phyloP scores from a whole-genome alignment of 495 filamentous ascomycete genomes.

The Pyrenula massariospora region DNA sequence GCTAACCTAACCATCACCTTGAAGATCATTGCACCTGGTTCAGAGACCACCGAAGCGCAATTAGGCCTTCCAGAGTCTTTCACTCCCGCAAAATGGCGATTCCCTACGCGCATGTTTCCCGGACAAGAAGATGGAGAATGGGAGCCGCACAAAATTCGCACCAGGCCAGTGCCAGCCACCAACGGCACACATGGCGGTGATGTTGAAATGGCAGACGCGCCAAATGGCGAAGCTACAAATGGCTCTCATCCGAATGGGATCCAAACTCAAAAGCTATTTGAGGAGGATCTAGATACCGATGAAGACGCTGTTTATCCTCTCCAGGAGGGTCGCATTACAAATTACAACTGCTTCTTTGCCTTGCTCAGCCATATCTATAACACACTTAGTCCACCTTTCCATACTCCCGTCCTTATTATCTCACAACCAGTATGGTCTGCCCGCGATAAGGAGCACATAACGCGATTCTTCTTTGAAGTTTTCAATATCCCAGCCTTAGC shows the following conservation, averaged over 20 bases:
- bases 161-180: constrained; percentile 23
- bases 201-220: constrained; percentile 19
- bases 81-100: constrained; percentile 67
- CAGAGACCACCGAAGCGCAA: constrained; percentile 86
- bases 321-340: constrained; percentile 66
- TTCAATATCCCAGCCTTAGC: constrained; percentile 87
- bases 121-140: constrained; percentile 68
- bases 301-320: constrained; percentile 88
- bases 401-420: constrained; percentile 86
- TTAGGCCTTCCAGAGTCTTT: constrained; percentile 85
- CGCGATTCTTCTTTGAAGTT: constrained; percentile 91
- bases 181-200: constrained; percentile 14
- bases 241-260: constrained; percentile 12
- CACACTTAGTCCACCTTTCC: constrained; percentile 76
- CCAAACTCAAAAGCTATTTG: constrained; percentile 30
- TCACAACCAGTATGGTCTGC: constrained; percentile 76
- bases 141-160: constrained; percentile 71
- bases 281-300: constrained; percentile 77
- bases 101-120: constrained; percentile 89
- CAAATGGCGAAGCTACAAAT: constrained; percentile 26
- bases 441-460: constrained; percentile 67
- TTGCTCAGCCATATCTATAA: constrained; percentile 80
- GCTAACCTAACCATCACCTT: neutral
- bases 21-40: constrained; percentile 90
- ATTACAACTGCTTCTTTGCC: constrained; percentile 88